phyloP scores from a whole-genome alignment of 2,329 filamentous ascomycete genomes.

The Fusarium pseudonygamai region DNA sequence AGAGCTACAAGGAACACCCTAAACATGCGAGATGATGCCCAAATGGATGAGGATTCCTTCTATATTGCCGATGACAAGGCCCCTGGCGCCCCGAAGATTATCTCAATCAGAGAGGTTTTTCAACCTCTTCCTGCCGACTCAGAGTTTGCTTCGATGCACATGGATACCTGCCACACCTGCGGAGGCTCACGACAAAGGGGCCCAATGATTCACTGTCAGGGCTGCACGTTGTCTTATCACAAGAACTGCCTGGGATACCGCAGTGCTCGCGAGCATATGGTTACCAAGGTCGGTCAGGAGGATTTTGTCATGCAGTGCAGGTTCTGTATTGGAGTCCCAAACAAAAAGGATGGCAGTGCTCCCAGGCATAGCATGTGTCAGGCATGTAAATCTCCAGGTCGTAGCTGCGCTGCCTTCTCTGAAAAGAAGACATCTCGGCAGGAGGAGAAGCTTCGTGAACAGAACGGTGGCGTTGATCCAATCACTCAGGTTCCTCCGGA shows the following conservation, averaged over 20 bases:
- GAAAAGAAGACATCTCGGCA: constrained; percentile 76
- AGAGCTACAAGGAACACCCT: constrained; percentile 56
- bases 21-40: constrained; percentile 61
- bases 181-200: constrained; percentile 60
- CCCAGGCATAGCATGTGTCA: constrained; percentile 79
- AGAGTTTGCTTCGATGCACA: constrained; percentile 76
- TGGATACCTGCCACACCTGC: constrained; percentile 77
- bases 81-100: constrained; percentile 60
- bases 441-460: constrained; percentile 83
- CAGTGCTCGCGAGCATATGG: constrained; percentile 80
- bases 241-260: constrained; percentile 82
- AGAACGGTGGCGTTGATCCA: constrained; percentile 83
- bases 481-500: constrained; percentile 68
- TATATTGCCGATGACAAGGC: constrained; percentile 59
- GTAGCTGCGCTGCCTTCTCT: constrained; percentile 79
- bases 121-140: constrained; percentile 67
- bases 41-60: constrained; percentile 68
- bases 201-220: constrained; percentile 85
- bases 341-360: constrained; percentile 73
- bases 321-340: constrained; percentile 76
- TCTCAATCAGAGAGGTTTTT: constrained; percentile 79
- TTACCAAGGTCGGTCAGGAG: constrained; percentile 82
- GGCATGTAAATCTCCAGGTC: constrained; percentile 71
- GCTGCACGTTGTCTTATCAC: constrained; percentile 86
- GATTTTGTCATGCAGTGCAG: constrained; percentile 91